Conservation (phyloP, 768 basidiomycete genomes). For the Tylopilus subfusipes region DNA sequence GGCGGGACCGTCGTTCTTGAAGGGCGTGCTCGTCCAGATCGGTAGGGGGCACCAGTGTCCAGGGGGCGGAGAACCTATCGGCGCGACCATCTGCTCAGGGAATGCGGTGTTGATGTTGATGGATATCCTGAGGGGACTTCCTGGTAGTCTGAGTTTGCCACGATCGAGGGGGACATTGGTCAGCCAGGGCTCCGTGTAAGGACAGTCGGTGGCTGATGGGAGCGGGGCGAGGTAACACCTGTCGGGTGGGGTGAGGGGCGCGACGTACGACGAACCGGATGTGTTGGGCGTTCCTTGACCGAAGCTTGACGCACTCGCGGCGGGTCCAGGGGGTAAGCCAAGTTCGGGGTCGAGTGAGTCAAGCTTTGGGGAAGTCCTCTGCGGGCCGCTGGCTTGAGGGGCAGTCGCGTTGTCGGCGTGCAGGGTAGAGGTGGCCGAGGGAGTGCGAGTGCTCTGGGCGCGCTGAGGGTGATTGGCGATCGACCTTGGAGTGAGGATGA, state of each 20-base stretch:
- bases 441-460: slow-evolving; percentile 1
- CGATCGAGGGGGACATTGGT: slow-evolving; percentile 1
- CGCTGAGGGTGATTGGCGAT: slow-evolving; percentile 4
- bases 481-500: slow-evolving; percentile 16
- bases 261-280: background rate
- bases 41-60: slow-evolving; percentile 12
- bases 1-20: slow-evolving; percentile 2
- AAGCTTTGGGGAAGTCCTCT: slow-evolving; percentile 21
- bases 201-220: slow-evolving; percentile 17
- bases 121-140: slow-evolving; percentile 24
- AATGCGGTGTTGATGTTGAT: slow-evolving; percentile 1
- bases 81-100: background rate
- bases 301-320: background rate
- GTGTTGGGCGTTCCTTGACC: slow-evolving; percentile 10
- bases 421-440: slow-evolving; percentile 17
- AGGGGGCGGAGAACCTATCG: slow-evolving; percentile 11
- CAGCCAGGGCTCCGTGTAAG: slow-evolving; percentile 24
- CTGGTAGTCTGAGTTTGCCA: slow-evolving; percentile 7
- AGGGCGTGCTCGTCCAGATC: slow-evolving; percentile 28
- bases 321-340: slow-evolving; percentile 10
- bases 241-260: slow-evolving; percentile 26
- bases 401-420: background rate
- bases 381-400: background rate
- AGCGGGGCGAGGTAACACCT: slow-evolving; percentile 19
- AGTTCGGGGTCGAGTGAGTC: slow-evolving; percentile 14